Conservation (phyloP, 371 early-diverging fungal species). For the Mortierella polycephala region DNA sequence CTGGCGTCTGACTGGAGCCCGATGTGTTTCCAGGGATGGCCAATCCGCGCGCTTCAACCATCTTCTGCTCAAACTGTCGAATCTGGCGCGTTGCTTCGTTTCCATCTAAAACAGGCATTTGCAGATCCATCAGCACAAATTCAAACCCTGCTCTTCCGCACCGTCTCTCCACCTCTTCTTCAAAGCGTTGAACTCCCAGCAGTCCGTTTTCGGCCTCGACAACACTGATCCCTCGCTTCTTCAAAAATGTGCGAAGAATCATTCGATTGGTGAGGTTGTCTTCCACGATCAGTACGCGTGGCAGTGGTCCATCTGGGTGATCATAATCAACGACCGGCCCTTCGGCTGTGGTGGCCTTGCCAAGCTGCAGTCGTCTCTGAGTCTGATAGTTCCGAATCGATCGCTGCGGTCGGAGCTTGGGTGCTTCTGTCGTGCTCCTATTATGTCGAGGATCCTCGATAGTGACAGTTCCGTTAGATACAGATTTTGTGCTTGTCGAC, state of each 20-base stretch:
- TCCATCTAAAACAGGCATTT: constrained; percentile 60
- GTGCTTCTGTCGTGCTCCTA: constrained; percentile 3
- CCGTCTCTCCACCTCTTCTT: constrained; percentile 37
- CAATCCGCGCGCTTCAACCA: not conserved
- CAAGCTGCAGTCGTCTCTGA: constrained; percentile 9
- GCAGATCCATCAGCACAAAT: constrained; percentile 58
- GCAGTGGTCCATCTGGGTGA: constrained; percentile 6
- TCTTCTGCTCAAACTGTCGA: constrained; percentile 47
- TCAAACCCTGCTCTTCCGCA: constrained; percentile 47
- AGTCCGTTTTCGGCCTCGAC: constrained; percentile 58
- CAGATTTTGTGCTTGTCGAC: not conserved
- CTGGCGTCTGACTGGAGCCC: not conserved
- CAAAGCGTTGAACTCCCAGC: constrained; percentile 54
- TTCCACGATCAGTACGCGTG: constrained; percentile 55
- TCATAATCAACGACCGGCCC: not conserved
- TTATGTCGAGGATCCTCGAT: constrained; percentile 8
- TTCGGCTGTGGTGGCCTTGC: not conserved
- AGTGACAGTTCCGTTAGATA: not conserved
- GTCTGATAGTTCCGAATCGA: constrained; percentile 24
- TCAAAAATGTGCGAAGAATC: constrained; percentile 55
- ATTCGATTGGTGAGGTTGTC: constrained; percentile 57
- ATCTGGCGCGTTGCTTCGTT: constrained; percentile 55
- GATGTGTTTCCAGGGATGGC: constrained; percentile 3
- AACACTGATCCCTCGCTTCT: constrained; percentile 52
- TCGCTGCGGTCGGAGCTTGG: constrained; percentile 22